Evolutionary conservation across 164 flowering plant genomes (phyloP).

Genomic region (Brasenia schreberi): DNA sequence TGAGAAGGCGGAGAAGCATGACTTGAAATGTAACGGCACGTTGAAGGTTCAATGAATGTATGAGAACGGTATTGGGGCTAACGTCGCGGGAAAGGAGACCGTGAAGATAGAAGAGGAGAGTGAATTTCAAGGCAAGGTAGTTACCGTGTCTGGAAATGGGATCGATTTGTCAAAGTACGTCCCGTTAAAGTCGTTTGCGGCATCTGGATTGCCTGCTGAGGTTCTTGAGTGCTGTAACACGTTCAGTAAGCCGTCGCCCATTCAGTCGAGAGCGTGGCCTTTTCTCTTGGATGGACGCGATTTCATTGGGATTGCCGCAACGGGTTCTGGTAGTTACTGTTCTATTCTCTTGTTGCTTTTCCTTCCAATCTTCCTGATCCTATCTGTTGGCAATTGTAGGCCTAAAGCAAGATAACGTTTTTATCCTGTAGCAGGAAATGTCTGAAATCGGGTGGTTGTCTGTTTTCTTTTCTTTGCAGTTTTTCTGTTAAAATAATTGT

Average conservation of each 20-base stretch:
- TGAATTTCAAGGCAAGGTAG: conserved; percentile 9
- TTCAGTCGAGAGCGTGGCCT: conserved; percentile 84
- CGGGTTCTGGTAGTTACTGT: conserved; percentile 56
- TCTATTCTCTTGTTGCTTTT: neutral
- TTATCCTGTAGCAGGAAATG: too few relatives aligned
- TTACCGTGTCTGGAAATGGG: conserved; percentile 41
- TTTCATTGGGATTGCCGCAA: conserved; percentile 76
- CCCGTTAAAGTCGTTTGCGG: conserved; percentile 38
- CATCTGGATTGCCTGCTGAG: conserved; percentile 35
- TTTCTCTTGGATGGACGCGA: conserved; percentile 80
- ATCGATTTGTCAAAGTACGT: conserved; percentile 29
- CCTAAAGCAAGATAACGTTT: too few relatives aligned
- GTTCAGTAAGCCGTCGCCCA: conserved; percentile 66
- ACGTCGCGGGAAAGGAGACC: neutral
- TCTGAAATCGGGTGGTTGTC: too few relatives aligned
- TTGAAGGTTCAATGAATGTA: neutral
- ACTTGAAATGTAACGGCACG: neutral
- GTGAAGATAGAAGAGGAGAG: conserved; percentile 2
- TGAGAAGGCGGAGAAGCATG: neutral
- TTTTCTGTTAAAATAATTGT: too few relatives aligned
- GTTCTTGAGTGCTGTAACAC: conserved; percentile 61
- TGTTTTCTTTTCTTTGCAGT: too few relatives aligned
- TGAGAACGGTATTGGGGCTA: neutral
- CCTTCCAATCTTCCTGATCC: neutral
- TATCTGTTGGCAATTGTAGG: too few relatives aligned